Evolutionary conservation across 2,329 filamentous ascomycete species (phyloP), one percentile per base, ranked within the genome.

Genomic region (Alternaria solani): DNA sequence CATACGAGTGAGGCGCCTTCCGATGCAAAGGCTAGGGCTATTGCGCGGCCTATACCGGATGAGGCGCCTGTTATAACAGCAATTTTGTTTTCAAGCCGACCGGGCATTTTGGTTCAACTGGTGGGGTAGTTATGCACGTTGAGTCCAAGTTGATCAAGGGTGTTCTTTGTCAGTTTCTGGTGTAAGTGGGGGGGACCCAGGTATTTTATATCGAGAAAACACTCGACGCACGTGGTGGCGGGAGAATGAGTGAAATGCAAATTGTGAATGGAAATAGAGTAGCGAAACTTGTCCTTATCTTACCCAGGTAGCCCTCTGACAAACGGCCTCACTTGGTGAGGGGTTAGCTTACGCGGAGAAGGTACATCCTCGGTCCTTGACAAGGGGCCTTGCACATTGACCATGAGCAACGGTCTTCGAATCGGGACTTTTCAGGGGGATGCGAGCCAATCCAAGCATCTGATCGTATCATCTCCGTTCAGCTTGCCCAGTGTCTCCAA

Each of bases 31-130:
- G 66, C 60, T 11, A 78, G 63, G 20, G 76, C 70, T 49, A 61
- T 79, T 16, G 74, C 74, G 28, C 76, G 75, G 18, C 75, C 75
- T 48, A 79, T 74, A 23, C 76, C 76, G 0, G 72, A 74, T 2
- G 73, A 72, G 23, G 74, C 57, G 36, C 76, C 76, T 8, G 76
- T 79, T 49, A 79, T 72, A 7, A 78, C 64, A 49, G 76, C 76
- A 51, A 72, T 62, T 57, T 74, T 75, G 63, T 59, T 60, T 9
- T 59, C 30, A 12, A 78, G 74, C 9, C 75, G 72, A 44, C 62
- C 59, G 11, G 67, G 47, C 69, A 72, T 73, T 3, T 3, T 54
- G 26, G 30, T 5, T 63, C 41, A 48, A 16, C 14, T 3, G 28
- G 38, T 28, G 16, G 14, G 12, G 5, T 26, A 20, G 20, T 6